These are phyloP conservation scores for Phytophthora foliorum DNA, from an alignment of 352 stramenopile genomes.

Conservation along the genomic window DNA sequence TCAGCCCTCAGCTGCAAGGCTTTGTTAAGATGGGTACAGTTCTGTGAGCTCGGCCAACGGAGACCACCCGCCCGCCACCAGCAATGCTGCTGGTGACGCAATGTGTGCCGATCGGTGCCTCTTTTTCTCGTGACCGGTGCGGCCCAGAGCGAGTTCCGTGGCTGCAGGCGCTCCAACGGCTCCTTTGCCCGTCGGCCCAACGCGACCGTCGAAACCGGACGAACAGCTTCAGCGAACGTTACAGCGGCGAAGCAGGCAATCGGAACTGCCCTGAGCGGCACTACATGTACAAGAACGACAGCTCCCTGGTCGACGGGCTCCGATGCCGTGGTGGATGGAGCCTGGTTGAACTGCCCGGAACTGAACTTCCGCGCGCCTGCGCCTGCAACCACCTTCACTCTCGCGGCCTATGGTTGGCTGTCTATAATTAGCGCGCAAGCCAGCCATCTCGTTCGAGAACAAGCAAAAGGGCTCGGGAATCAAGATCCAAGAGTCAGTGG, in stretches of 20 bases:
- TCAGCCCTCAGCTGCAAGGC: conserved; percentile 18
- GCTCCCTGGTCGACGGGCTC: neutral
- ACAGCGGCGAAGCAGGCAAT: neutral
- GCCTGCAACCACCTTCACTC: conserved; percentile 10
- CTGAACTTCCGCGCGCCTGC: conserved; percentile 3
- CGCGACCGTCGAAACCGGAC: conserved; percentile 1
- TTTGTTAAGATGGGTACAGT: conserved; percentile 14
- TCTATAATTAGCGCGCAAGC: conserved; percentile 29
- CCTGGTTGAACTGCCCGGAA: conserved; percentile 13
- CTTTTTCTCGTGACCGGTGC: conserved; percentile 27
- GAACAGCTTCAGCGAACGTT: conserved; percentile 24
- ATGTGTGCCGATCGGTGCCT: neutral
- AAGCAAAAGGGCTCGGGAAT: conserved; percentile 35
- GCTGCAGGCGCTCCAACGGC: conserved; percentile 11
- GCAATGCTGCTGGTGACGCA: conserved; percentile 13
- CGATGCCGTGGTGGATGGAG: conserved; percentile 10
- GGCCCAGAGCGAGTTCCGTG: neutral
- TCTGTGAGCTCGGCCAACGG: neutral
- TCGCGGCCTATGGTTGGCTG: conserved; percentile 26
- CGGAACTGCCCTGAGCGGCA: neutral
- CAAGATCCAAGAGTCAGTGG: conserved; percentile 49
- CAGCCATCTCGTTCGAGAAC: conserved; percentile 45
- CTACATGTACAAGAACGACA: neutral
- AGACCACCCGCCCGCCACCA: conserved; percentile 11
- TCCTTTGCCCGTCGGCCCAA: conserved; percentile 25